Base-by-base conservation (phyloP, 2,329 filamentous ascomycete genomes). In the Nannizzia gypsea region DNA sequence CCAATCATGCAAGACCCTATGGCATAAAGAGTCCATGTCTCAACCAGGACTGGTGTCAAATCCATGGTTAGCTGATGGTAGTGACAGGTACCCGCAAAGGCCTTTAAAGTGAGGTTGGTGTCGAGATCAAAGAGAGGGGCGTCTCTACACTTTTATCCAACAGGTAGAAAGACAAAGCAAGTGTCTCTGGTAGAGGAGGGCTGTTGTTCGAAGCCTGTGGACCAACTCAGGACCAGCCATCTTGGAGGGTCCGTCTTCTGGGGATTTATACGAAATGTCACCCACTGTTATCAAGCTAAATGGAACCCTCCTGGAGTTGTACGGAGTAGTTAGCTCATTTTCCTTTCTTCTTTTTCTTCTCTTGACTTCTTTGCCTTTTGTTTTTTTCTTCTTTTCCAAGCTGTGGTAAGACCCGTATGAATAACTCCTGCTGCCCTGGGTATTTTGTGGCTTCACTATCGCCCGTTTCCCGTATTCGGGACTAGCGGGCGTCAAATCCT, bases 21-120 rank as follows among this genome's bases (percentile, higher is more conserved):
- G 3, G 63, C 57, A 60, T 70, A 75, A n/a, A 75, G 66, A 54
- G 67, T 63, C 73, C 72, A 75, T 67, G 72, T 72, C 57, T 74
- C 72, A 1, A 67, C 66, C 31, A 61, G n/a, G 28, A 54, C 48
- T n/a, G 48, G 48, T 20, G 48, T 54, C 48, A 54, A 54, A 54
- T 54, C 48, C 48, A 54, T 54, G n/a, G 26, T n/a, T 54, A 6
- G 5, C 13, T 20, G n/a, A n/a, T 6, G 28, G 13, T 24, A 13
- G 4, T 26, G 26, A 34, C 26, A 3, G 26, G 15, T 36, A 36
- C 31, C 31, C 31, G 31, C 13, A 34, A 34, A 31, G 3, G 31
- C 13, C n/a, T n/a, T n/a, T 22, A 22, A 15, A 4, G 48, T 9
- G n/a, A 34, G n/a, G 26, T 15, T 6, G 48, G 13, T 13, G 3